Evolutionary conservation across 169 alveolate species (phyloP).

Genomic region (Babesia ovata): DNA sequence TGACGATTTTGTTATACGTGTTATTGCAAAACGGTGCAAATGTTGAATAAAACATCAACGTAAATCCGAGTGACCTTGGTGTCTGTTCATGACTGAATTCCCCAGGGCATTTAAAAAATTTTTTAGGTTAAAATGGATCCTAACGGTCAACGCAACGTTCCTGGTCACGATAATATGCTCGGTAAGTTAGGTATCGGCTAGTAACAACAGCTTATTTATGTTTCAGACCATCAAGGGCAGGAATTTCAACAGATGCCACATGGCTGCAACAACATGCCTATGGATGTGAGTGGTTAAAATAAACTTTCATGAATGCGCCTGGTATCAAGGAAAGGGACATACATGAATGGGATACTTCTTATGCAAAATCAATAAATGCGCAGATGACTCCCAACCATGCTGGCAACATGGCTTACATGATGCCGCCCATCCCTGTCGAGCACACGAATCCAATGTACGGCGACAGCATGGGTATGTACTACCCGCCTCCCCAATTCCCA

Average conservation of each 20-base stretch:
- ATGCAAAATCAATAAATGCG: neutral
- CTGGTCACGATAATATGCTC: constrained; percentile 6
- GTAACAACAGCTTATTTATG: neutral
- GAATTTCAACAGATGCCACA: constrained; percentile 3
- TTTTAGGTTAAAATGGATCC: constrained; percentile 4
- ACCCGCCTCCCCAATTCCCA: constrained; percentile 26
- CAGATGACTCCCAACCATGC: constrained; percentile 24
- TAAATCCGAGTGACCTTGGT: too few relatives aligned
- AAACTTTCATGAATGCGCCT: too few relatives aligned
- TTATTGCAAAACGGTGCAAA: too few relatives aligned
- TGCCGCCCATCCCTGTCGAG: constrained; percentile 44
- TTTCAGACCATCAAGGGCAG: neutral
- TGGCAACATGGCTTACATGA: constrained; percentile 37
- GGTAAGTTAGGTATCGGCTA: neutral
- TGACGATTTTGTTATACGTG: too few relatives aligned
- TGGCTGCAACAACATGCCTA: constrained; percentile 4
- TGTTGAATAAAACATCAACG: too few relatives aligned
- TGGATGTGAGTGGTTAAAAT: constrained; percentile 13
- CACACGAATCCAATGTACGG: constrained; percentile 32
- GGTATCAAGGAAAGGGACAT: too few relatives aligned
- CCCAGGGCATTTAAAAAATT: neutral
- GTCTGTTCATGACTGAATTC: too few relatives aligned
- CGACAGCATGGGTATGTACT: constrained; percentile 52
- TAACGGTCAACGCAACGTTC: constrained; percentile 12
- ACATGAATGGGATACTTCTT: too few relatives aligned